A percentile compares a stretch with the other conserved stretches of the same genome.
Evolutionary conservation across 805 yeast genomes (phyloP).

Genomic region (Candida khao-thaluensis): DNA sequence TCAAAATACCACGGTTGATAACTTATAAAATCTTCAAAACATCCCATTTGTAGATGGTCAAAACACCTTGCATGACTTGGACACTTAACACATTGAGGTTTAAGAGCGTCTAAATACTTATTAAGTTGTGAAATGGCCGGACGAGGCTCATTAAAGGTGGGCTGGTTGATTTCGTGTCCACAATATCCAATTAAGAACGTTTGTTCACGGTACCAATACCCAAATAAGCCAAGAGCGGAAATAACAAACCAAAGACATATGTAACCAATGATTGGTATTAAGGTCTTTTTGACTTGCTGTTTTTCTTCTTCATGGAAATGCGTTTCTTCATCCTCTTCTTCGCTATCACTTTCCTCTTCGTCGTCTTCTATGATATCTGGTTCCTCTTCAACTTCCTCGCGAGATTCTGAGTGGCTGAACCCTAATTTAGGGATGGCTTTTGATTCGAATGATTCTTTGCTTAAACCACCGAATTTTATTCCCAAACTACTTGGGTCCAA

Average conservation of each 20-base stretch:
- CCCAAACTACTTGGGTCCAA: constrained; percentile 4
- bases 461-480: constrained; percentile 4
- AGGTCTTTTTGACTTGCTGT: background rate
- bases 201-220: constrained; percentile 66
- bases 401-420: too few species aligned
- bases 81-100: constrained; percentile 72
- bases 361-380: background rate
- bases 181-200: constrained; percentile 69
- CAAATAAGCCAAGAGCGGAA: constrained; percentile 38
- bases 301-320: constrained; percentile 4
- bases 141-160: constrained; percentile 35
- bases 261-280: constrained; percentile 9
- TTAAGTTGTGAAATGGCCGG: constrained; percentile 41
- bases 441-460: constrained; percentile 4
- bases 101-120: constrained; percentile 42
- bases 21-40: constrained; percentile 65
- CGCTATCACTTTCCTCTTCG: constrained; percentile 5
- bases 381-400: constrained; percentile 4
- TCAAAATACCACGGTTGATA: constrained; percentile 53
- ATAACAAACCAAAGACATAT: constrained; percentile 31
- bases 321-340: constrained; percentile 1
- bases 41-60: constrained; percentile 55
- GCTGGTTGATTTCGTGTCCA: constrained; percentile 54
- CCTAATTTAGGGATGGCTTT: too few species aligned
- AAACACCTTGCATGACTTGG: constrained; percentile 81